A percentile compares a stretch with the other conserved stretches of the same genome.
Conservation (phyloP, 2,329 filamentous ascomycete genomes). For the Dothistroma septosporum region DNA sequence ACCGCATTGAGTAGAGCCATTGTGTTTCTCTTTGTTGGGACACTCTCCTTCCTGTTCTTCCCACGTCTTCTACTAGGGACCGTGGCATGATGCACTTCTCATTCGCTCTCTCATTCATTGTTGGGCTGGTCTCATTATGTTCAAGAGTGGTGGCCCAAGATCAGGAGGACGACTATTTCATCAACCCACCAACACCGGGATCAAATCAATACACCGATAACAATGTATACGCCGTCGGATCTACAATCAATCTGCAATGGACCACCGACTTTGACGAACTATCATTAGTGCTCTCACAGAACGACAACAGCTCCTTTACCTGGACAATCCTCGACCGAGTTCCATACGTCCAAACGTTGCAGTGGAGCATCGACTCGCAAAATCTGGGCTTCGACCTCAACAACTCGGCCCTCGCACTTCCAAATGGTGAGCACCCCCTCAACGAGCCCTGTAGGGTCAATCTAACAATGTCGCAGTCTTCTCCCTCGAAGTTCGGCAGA, state of each 20-base stretch:
- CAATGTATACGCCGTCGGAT: conserved; percentile 1
- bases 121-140: background rate
- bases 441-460: no score
- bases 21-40: background rate
- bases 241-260: background rate
- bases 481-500: conserved; percentile 1
- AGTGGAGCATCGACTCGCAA: background rate
- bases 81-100: background rate
- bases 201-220: background rate
- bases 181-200: background rate
- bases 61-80: background rate
- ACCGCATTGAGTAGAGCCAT: background rate
- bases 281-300: background rate
- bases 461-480: background rate
- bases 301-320: background rate
- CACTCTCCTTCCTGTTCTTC: background rate
- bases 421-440: background rate
- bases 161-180: background rate
- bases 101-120: background rate
- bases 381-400: background rate
- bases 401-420: background rate
- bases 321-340: background rate
- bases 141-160: background rate
- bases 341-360: background rate
- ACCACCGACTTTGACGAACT: background rate